Evolutionary conservation across 139 green algal genomes (phyloP).

Genomic region (Closterium sp.): DNA sequence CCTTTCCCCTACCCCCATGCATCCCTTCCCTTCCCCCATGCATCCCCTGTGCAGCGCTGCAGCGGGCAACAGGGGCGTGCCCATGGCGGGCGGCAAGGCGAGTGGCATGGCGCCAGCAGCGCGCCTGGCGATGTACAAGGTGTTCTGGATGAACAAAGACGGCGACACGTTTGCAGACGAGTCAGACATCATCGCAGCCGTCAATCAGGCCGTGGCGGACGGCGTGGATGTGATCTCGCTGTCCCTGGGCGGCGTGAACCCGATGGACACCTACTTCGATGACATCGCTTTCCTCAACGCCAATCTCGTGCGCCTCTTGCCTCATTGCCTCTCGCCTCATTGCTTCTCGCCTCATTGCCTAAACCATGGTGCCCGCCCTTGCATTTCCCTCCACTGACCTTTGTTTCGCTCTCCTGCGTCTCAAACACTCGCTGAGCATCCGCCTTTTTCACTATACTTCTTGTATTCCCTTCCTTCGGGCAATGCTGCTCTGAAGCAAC

Average conservation of each 20-base stretch:
- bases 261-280: neutral
- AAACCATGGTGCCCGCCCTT: no score
- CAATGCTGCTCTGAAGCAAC: no score
- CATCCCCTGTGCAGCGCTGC: neutral
- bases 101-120: neutral
- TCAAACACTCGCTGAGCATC: no score
- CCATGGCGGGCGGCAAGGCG: neutral
- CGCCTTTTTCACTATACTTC: no score
- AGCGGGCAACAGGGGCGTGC: neutral
- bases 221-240: conserved; percentile 33
- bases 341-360: no score
- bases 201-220: conserved; percentile 11
- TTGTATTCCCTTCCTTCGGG: no score
- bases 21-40: neutral
- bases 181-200: conserved; percentile 7
- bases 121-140: conserved; percentile 16
- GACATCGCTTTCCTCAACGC: neutral
- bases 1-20: neutral
- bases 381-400: no score
- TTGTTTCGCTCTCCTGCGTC: no score
- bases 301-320: neutral
- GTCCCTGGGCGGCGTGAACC: neutral
- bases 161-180: neutral
- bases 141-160: neutral
- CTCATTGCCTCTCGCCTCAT: no score